Conservation (phyloP, 305 asterid species). For the Caryopteris hybrid region DNA sequence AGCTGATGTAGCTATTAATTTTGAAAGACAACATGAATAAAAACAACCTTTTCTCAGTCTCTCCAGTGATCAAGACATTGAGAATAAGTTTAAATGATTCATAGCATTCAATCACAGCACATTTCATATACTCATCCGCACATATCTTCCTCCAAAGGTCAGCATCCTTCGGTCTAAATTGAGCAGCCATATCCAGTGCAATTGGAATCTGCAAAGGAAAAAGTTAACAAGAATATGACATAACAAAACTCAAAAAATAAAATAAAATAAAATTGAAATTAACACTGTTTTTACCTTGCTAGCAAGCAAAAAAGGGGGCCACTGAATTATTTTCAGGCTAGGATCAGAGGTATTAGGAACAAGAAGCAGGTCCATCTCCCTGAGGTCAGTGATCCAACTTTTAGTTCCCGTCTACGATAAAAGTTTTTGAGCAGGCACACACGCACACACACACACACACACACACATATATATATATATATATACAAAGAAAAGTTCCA, state of each 20-base stretch:
- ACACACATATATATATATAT: no score
- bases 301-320: constrained; percentile 99
- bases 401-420: constrained; percentile 22
- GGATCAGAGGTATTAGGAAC: constrained; percentile 98
- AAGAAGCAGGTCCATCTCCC: constrained; percentile 99
- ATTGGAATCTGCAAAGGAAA: constrained; percentile 77
- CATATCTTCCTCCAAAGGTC: constrained; percentile 96
- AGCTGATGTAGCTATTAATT: constrained; percentile 7
- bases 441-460: no score
- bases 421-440: constrained; percentile 3
- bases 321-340: constrained; percentile 77
- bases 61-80: constrained; percentile 73
- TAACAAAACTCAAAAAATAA: constrained; percentile 13
- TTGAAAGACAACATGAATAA: background rate
- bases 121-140: constrained; percentile 90
- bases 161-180: constrained; percentile 80
- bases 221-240: constrained; percentile 24
- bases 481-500: constrained; percentile 13
- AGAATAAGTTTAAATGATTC: constrained; percentile 87
- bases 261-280: no score
- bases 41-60: constrained; percentile 86
- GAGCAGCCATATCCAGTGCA: constrained; percentile 97
- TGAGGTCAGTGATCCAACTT: constrained; percentile 37
- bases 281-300: constrained; percentile 82
- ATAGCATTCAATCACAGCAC: constrained; percentile 95